Conservation (phyloP, 192 early-diverging fungal genomes). For the Kappamyces sp. region DNA sequence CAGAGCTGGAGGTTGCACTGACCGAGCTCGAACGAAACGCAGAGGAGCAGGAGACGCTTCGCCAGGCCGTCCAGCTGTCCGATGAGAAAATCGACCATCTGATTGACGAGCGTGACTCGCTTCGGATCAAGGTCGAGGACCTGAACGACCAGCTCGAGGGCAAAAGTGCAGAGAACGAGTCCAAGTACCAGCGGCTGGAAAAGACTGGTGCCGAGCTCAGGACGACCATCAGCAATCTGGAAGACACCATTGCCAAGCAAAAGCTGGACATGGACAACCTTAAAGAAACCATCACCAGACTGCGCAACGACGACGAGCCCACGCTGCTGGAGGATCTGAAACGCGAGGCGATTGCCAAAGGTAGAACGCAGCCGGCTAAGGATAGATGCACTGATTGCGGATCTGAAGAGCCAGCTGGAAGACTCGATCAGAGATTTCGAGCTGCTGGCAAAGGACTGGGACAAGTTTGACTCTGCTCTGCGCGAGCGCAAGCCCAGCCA, state of each 20-base stretch:
- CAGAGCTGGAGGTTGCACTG: slow-evolving; percentile 49
- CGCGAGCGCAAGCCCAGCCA: not conserved
- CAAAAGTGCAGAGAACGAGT: not conserved
- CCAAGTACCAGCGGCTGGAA: not conserved
- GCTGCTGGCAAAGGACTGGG: slow-evolving; percentile 49
- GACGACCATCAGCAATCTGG: not conserved
- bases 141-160: slow-evolving; percentile 27
- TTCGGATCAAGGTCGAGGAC: slow-evolving; percentile 40
- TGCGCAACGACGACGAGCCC: not conserved
- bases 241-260: slow-evolving; percentile 1
- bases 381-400: slow-evolving; percentile 33
- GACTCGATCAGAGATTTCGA: slow-evolving; percentile 45
- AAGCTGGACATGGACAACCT: not conserved
- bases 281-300: slow-evolving; percentile 5
- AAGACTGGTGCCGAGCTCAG: not conserved
- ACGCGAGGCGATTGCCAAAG: slow-evolving; percentile 36
- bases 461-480: slow-evolving; percentile 31
- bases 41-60: slow-evolving; percentile 25
- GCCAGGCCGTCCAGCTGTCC: slow-evolving; percentile 21
- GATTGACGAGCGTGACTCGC: slow-evolving; percentile 35
- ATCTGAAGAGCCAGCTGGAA: slow-evolving; percentile 30
- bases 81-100: slow-evolving; percentile 37
- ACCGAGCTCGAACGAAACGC: slow-evolving; percentile 44
- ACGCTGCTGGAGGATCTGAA: slow-evolving; percentile 19
- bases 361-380: slow-evolving; percentile 19